A percentile compares a stretch with the other conserved stretches of the same genome.
phyloP scores from a whole-genome alignment of 768 basidiomycete species.

The Naganishia randhawae region DNA sequence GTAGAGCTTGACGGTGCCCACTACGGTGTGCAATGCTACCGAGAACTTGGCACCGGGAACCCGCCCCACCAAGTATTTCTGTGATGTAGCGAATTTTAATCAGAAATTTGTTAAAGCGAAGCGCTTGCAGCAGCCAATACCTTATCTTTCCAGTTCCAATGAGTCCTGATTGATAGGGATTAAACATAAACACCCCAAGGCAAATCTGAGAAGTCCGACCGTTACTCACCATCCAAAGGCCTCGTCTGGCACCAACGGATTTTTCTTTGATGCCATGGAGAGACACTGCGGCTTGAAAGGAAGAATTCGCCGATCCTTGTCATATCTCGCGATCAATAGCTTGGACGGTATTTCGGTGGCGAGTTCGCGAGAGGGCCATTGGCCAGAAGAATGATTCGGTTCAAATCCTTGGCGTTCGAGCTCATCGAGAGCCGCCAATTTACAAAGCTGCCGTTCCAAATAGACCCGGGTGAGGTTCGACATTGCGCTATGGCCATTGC shows the following conservation, averaged over 20 bases:
- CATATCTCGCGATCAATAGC: not conserved
- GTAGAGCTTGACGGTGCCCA: slow-evolving; percentile 40
- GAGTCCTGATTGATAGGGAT: slow-evolving; percentile 1
- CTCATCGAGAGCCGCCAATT: slow-evolving; percentile 18
- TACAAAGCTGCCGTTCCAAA: slow-evolving; percentile 19
- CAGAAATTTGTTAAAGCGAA: not conserved
- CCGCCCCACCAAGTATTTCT: slow-evolving; percentile 39
- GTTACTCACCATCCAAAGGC: slow-evolving; percentile 14
- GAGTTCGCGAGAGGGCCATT: slow-evolving; percentile 1
- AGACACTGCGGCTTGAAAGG: slow-evolving; percentile 18
- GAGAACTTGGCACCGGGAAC: slow-evolving; percentile 39
- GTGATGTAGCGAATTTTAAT: not conserved
- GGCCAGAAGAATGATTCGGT: not conserved
- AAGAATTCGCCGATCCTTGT: slow-evolving; percentile 5
- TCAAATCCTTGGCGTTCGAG: slow-evolving; percentile 11
- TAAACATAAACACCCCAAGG: not conserved
- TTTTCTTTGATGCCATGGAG: slow-evolving; percentile 5
- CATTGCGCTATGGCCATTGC: slow-evolving; percentile 4
- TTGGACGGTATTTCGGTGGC: slow-evolving; percentile 12
- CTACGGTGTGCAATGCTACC: slow-evolving; percentile 35
- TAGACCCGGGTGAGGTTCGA: slow-evolving; percentile 23
- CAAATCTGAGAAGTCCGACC: not conserved
- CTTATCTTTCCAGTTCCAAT: slow-evolving; percentile 28
- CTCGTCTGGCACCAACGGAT: slow-evolving; percentile 18
- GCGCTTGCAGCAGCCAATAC: not conserved